These are phyloP conservation scores for Blastocrithidia nonstop DNA, from an alignment of 208 protist species.

Conservation along the genomic window DNA sequence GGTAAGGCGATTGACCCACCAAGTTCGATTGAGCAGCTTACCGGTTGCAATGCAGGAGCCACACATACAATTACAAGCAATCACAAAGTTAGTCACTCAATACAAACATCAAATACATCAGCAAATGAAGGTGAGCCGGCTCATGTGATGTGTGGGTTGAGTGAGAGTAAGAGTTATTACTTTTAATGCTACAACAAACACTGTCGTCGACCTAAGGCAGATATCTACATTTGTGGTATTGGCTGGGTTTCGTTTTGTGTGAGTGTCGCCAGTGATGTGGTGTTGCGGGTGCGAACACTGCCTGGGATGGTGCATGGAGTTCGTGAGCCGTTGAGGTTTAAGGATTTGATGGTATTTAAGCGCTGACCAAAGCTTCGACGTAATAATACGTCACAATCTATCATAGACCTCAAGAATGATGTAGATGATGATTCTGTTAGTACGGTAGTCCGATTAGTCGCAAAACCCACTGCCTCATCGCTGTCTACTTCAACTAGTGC, in stretches of 20 bases:
- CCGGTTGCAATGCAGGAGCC: not conserved
- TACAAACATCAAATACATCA: no score
- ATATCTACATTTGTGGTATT: slow-evolving; percentile 81
- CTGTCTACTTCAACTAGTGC: not conserved
- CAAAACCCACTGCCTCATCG: no score
- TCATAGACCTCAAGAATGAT: slow-evolving; percentile 25
- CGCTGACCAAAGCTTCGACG: slow-evolving; percentile 68
- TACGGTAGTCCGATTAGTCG: slow-evolving; percentile 57
- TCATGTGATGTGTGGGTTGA: slow-evolving; percentile 18
- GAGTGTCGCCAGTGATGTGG: slow-evolving; percentile 59
- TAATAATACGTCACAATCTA: slow-evolving; percentile 35
- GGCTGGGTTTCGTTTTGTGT: slow-evolving; percentile 81
- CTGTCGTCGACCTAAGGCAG: slow-evolving; percentile 64
- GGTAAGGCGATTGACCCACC: slow-evolving; percentile 65
- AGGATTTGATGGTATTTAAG: slow-evolving; percentile 57
- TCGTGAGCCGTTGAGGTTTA: slow-evolving; percentile 76
- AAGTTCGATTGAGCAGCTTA: slow-evolving; percentile 70
- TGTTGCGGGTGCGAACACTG: slow-evolving; percentile 81
- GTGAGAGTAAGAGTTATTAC: slow-evolving; percentile 62
- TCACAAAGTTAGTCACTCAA: no score
- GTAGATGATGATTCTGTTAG: slow-evolving; percentile 51
- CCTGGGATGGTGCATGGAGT: slow-evolving; percentile 81
- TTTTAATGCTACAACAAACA: slow-evolving; percentile 81
- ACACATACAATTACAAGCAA: no score
- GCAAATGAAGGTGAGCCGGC: slow-evolving; percentile 3